Evolutionary conservation across 441 rosid species (phyloP).

Genomic region (Biscutella laevigata): DNA sequence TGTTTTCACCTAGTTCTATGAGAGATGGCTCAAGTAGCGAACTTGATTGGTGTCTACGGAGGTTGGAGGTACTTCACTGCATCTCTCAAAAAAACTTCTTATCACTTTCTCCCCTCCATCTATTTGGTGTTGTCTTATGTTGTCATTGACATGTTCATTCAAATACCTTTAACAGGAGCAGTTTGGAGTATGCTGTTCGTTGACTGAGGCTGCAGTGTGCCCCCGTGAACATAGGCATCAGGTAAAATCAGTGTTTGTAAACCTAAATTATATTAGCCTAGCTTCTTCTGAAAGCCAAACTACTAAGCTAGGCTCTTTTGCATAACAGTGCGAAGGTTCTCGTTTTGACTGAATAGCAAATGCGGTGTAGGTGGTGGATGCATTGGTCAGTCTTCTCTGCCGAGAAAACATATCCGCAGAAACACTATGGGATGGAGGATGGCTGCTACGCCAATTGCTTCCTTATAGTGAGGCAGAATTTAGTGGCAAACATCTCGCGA

Average conservation of each 20-base stretch:
- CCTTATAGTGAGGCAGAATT: slow-evolving; percentile 85
- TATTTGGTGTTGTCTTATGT: background rate
- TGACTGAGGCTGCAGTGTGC: slow-evolving; percentile 43
- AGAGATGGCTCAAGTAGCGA: slow-evolving; percentile 55
- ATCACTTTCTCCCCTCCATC: background rate
- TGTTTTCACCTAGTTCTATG: slow-evolving; percentile 42
- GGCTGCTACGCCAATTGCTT: slow-evolving; percentile 95
- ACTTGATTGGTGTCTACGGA: slow-evolving; percentile 55
- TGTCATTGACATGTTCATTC: slow-evolving; percentile 11
- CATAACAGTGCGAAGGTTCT: background rate
- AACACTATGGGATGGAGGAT: slow-evolving; percentile 93
- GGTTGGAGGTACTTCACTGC: slow-evolving; percentile 55
- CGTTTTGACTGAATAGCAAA: slow-evolving; percentile 12
- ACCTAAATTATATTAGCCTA: background rate
- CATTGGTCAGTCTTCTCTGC: slow-evolving; percentile 76
- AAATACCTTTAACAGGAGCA: slow-evolving; percentile 50
- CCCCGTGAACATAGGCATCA: slow-evolving; percentile 63
- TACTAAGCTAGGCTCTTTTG: background rate
- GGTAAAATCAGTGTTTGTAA: slow-evolving; percentile 33
- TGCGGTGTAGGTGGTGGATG: slow-evolving; percentile 72
- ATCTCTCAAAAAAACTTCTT: background rate
- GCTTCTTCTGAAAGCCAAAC: background rate
- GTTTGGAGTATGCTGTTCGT: slow-evolving; percentile 49
- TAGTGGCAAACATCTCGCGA: slow-evolving; percentile 60
- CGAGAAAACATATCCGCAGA: slow-evolving; percentile 90